Evolutionary conservation across 495 filamentous ascomycete genomes (phyloP).

Genomic region (Penicillium coprophilum): DNA sequence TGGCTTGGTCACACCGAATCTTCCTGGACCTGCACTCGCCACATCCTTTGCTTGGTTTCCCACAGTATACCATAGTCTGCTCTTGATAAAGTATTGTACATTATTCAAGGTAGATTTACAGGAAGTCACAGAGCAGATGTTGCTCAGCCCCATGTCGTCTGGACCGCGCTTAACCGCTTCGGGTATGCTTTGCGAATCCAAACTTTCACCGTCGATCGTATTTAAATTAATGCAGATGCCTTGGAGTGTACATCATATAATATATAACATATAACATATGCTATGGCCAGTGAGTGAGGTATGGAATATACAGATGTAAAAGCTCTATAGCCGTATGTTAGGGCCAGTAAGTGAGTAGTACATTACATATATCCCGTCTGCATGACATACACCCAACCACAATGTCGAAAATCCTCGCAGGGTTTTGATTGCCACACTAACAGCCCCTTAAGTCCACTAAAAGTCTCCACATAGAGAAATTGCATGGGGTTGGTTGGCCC

Average conservation of each 20-base stretch:
- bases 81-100: neutral
- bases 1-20: conserved; percentile 65
- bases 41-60: conserved; percentile 71
- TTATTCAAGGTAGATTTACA: neutral
- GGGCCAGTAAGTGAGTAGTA: neutral
- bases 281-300: neutral
- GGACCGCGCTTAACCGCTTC: conserved; percentile 12
- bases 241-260: too few relatives aligned
- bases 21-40: conserved; percentile 69
- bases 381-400: neutral
- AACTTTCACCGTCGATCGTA: neutral
- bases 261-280: neutral
- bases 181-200: conserved; percentile 19
- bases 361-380: neutral
- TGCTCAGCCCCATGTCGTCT: conserved; percentile 7
- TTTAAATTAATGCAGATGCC: neutral
- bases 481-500: neutral
- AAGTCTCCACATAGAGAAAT: neutral
- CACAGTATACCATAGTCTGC: conserved; percentile 66
- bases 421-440: too few relatives aligned
- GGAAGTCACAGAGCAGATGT: neutral
- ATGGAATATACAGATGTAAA: neutral
- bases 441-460: neutral
- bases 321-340: neutral
- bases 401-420: neutral